Conservation (phyloP, 495 filamentous ascomycete genomes). For the Aspergillus conjunctus region DNA sequence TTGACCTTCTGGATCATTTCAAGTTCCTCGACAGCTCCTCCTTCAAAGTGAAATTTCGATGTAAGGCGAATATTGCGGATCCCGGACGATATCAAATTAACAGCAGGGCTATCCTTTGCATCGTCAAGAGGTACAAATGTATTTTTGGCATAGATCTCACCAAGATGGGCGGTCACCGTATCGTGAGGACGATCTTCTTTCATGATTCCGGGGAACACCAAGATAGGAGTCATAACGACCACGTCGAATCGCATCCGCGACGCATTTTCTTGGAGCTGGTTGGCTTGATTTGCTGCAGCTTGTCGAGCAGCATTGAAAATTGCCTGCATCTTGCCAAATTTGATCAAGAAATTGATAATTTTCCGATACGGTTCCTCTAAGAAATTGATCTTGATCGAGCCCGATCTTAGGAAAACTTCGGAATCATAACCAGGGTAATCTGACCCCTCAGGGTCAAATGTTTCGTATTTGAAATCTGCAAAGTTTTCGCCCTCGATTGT, state of each 20-base stretch:
- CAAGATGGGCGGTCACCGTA: slow-evolving; percentile 86
- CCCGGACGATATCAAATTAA: slow-evolving; percentile 87
- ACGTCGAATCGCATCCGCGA: slow-evolving; percentile 92
- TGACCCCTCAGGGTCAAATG: slow-evolving; percentile 75
- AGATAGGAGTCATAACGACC: slow-evolving; percentile 87
- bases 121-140: slow-evolving; percentile 82
- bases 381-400: slow-evolving; percentile 95
- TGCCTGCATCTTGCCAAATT: slow-evolving; percentile 99
- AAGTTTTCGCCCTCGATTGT: slow-evolving; percentile 95
- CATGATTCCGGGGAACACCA: slow-evolving; percentile 84
- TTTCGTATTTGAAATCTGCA: slow-evolving; percentile 97
- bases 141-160: slow-evolving; percentile 96
- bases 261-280: slow-evolving; percentile 84
- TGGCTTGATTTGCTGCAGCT: slow-evolving; percentile 93
- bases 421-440: slow-evolving; percentile 94
- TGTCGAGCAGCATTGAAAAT: slow-evolving; percentile 96
- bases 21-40: slow-evolving; percentile 75
- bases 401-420: slow-evolving; percentile 82
- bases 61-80: slow-evolving; percentile 90
- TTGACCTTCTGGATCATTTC: slow-evolving; percentile 97
- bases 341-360: slow-evolving; percentile 95
- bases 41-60: slow-evolving; percentile 81
- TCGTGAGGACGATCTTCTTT: slow-evolving; percentile 67
- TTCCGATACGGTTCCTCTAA: slow-evolving; percentile 96
- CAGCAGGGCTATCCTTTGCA: slow-evolving; percentile 65